Conservation (phyloP, 441 rosid genomes). For the Gossypium aridum region DNA sequence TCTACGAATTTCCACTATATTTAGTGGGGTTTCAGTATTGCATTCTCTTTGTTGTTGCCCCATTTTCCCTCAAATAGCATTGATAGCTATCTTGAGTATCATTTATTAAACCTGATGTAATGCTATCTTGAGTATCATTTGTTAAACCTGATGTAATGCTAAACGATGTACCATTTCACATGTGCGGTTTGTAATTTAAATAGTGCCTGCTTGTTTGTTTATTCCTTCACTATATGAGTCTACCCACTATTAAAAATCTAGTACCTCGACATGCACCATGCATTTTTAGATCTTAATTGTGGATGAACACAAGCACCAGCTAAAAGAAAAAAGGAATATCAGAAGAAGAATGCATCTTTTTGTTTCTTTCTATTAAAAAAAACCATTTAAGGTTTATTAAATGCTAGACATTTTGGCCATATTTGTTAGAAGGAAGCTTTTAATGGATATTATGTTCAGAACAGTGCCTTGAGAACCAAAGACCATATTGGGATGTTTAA, state of each 20-base stretch:
- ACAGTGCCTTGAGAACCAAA: background rate
- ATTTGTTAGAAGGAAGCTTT: background rate
- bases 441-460: background rate
- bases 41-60: slow-evolving; percentile 1
- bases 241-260: background rate
- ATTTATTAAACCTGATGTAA: background rate
- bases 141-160: background rate
- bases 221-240: background rate
- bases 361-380: background rate
- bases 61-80: background rate
- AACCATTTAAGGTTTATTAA: background rate
- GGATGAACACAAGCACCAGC: background rate
- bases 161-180: background rate
- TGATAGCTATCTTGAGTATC: background rate
- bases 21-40: background rate
- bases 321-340: background rate
- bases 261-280: background rate
- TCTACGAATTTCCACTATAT: background rate
- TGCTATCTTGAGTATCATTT: background rate
- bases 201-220: background rate
- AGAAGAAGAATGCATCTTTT: background rate
- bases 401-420: slow-evolving; percentile 1
- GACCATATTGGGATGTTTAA: background rate
- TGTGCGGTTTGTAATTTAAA: background rate
- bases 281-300: background rate